phyloP scores from a whole-genome alignment of 192 early-diverging fungal species.

The Spizellomyces punctatus region DNA sequence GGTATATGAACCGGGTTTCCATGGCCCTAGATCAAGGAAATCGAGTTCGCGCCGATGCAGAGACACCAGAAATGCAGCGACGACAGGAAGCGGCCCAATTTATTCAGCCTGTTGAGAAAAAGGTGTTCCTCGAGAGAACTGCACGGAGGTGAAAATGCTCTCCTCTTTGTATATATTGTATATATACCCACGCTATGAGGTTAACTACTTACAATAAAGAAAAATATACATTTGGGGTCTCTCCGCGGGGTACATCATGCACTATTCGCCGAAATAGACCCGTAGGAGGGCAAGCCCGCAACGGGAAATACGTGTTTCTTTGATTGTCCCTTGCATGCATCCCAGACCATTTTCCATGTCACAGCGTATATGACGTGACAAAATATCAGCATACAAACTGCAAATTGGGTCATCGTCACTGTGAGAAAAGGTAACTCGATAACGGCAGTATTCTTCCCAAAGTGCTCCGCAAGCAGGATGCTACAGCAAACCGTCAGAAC shows the following conservation, averaged over 20 bases:
- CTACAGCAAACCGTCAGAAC: conserved; percentile 37
- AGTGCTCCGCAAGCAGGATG: conserved; percentile 29
- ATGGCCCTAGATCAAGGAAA: conserved; percentile 53
- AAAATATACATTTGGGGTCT: no score
- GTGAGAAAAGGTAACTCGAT: conserved; percentile 20
- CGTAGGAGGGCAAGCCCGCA: no score
- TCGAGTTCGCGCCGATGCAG: conserved; percentile 4
- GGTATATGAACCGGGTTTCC: conserved; percentile 59
- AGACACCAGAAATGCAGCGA: conserved; percentile 16
- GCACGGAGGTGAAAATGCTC: conserved; percentile 1
- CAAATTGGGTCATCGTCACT: conserved; percentile 33
- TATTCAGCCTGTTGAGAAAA: conserved; percentile 49
- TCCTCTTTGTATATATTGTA: background rate
- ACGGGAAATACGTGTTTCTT: conserved; percentile 13
- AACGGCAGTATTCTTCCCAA: conserved; percentile 20
- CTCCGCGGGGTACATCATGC: no score
- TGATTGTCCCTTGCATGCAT: conserved; percentile 27
- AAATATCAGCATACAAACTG: conserved; percentile 31
- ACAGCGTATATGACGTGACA: conserved; percentile 36
- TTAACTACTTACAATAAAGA: no score
- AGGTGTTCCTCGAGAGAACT: conserved; percentile 42
- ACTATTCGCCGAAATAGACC: no score
- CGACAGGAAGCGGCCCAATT: conserved; percentile 44
- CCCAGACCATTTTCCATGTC: conserved; percentile 39
- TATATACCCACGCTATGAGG: background rate